A percentile compares a stretch with the other conserved stretches of the same genome.
phyloP scores from a whole-genome alignment of 164 flowering plant genomes.

The Sedum album region DNA sequence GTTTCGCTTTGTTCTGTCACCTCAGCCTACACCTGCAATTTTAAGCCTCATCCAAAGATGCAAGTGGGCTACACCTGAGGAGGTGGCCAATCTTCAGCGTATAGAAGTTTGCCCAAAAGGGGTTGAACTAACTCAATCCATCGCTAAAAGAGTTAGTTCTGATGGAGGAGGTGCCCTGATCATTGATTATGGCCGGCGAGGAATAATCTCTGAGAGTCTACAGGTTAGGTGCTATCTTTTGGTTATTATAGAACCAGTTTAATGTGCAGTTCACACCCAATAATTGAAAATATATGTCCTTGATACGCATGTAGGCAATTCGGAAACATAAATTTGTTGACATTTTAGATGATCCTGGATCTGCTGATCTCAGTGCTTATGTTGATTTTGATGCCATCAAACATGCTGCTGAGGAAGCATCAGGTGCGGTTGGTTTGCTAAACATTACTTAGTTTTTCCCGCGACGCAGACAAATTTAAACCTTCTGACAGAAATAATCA shows the following conservation, averaged over 20 bases:
- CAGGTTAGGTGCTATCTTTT: slow-evolving; percentile 43
- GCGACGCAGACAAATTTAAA: neutral
- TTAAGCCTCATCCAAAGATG: slow-evolving; percentile 67
- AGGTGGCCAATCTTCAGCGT: slow-evolving; percentile 50
- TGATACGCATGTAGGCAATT: slow-evolving; percentile 49
- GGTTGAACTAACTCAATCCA: slow-evolving; percentile 64
- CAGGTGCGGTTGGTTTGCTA: slow-evolving; percentile 73
- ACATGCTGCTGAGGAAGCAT: slow-evolving; percentile 82
- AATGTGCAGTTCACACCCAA: neutral
- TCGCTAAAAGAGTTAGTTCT: slow-evolving; percentile 66
- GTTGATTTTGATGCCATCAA: slow-evolving; percentile 83
- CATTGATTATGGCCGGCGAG: slow-evolving; percentile 84
- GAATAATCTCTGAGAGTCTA: slow-evolving; percentile 73
- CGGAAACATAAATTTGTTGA: slow-evolving; percentile 87
- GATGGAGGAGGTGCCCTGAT: slow-evolving; percentile 98
- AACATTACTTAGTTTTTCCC: neutral
- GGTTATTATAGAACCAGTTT: neutral
- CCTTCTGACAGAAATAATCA: neutral
- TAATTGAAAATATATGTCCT: neutral
- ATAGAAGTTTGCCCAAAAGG: slow-evolving; percentile 88
- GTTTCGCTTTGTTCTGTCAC: slow-evolving; percentile 85
- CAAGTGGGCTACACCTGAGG: slow-evolving; percentile 73
- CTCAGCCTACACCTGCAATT: slow-evolving; percentile 78
- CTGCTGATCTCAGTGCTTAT: slow-evolving; percentile 95
- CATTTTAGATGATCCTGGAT: slow-evolving; percentile 82